These are phyloP conservation scores for Coemansia nantahalensis DNA, from an alignment of 192 early-diverging fungal species.

Conservation along the genomic window DNA sequence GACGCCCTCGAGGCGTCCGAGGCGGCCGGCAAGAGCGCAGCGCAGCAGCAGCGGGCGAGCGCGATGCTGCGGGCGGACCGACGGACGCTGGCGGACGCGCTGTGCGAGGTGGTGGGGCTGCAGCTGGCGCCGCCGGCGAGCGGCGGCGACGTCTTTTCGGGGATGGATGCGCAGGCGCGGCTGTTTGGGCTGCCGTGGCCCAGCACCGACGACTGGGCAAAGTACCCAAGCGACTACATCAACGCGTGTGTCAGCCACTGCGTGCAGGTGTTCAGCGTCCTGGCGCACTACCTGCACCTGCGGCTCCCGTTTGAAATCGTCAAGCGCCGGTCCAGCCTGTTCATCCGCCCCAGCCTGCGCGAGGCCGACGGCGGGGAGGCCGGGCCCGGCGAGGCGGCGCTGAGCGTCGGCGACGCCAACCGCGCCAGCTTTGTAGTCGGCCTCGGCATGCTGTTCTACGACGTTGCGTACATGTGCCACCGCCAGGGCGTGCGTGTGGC, in stretches of 20 bases:
- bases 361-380: conserved; percentile 35
- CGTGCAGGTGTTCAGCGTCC: conserved; percentile 42
- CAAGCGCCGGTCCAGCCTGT: conserved; percentile 35
- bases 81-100: conserved; percentile 25
- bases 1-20: conserved; percentile 6
- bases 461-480: conserved; percentile 40
- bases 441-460: conserved; percentile 43
- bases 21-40: conserved; percentile 1
- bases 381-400: conserved; percentile 26
- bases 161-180: conserved; percentile 20
- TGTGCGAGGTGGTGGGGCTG: conserved; percentile 47
- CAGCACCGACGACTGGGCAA: conserved; percentile 39
- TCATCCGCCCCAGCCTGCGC: conserved; percentile 42
- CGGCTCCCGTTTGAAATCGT: conserved; percentile 38
- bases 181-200: conserved; percentile 54
- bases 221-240: conserved; percentile 49
- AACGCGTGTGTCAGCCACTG: conserved; percentile 49
- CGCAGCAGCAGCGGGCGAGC: conserved; percentile 4
- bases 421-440: conserved; percentile 38
- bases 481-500: conserved; percentile 35
- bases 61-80: conserved; percentile 27
- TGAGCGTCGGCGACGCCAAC: conserved; percentile 22
- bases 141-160: conserved; percentile 16
- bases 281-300: conserved; percentile 41
- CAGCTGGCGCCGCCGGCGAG: conserved; percentile 15